Evolutionary conservation across 768 basidiomycete genomes (phyloP).

Genomic region (Termitomyces bulborhizus): DNA sequence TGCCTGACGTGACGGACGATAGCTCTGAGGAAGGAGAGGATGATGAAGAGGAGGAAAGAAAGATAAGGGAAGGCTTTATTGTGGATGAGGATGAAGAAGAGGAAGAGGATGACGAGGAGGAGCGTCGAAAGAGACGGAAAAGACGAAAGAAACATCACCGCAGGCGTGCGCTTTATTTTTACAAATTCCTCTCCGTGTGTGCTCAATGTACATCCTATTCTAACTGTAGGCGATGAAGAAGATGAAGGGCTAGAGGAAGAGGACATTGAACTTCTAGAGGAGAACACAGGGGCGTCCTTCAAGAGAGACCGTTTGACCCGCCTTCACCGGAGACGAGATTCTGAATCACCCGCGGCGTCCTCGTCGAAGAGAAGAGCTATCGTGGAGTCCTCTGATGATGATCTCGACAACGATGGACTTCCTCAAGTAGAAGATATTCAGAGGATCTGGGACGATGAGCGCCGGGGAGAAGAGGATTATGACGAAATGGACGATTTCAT

Average conservation of each 20-base stretch:
- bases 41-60: conserved; percentile 80
- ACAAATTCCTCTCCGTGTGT: conserved; percentile 3
- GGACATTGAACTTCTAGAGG: conserved; percentile 82
- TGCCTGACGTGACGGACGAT: conserved; percentile 59
- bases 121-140: conserved; percentile 55
- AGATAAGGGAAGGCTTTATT: conserved; percentile 85
- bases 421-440: conserved; percentile 58
- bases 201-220: not conserved
- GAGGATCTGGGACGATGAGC: conserved; percentile 83
- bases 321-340: conserved; percentile 65
- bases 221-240: conserved; percentile 34
- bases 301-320: conserved; percentile 64
- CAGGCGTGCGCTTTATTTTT: conserved; percentile 30
- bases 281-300: conserved; percentile 83
- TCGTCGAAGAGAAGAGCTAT: conserved; percentile 54
- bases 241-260: conserved; percentile 85
- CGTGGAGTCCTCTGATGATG: conserved; percentile 74
- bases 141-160: conserved; percentile 64
- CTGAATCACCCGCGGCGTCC: conserved; percentile 59
- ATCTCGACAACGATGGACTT: conserved; percentile 51
- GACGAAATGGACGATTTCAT: conserved; percentile 78
- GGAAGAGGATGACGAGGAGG: conserved; percentile 63
- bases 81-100: conserved; percentile 88
- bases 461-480: conserved; percentile 59
- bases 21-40: conserved; percentile 90